phyloP scores from a whole-genome alignment of 345 rosid species.

The Noccaea bulbosa region DNA sequence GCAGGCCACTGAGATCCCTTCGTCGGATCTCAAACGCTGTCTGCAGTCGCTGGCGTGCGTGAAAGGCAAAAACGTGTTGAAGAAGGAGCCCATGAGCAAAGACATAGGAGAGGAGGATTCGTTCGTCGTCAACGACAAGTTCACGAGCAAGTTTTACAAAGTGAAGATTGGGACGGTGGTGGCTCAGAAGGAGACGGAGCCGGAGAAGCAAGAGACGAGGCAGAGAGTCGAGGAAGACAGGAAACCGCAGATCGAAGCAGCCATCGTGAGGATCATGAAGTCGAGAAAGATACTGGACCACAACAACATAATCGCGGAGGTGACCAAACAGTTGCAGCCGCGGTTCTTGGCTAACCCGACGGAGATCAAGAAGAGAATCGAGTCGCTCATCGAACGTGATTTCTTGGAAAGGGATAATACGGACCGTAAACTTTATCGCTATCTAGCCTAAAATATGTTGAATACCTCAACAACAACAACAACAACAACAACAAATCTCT shows the following conservation, averaged over 20 bases:
- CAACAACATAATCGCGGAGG: constrained; percentile 90
- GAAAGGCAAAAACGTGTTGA: constrained; percentile 88
- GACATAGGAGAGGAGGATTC: constrained; percentile 89
- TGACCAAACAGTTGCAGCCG: constrained; percentile 92
- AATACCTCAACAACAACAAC: constrained; percentile 4
- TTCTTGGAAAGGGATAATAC: constrained; percentile 92
- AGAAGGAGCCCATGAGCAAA: constrained; percentile 98
- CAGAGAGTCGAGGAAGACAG: constrained; percentile 99
- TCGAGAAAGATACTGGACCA: constrained; percentile 95
- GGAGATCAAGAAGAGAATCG: constrained; percentile 95
- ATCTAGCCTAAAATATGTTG: constrained; percentile 67
- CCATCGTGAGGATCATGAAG: constrained; percentile 97
- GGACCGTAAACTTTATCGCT: constrained; percentile 90
- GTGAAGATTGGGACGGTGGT: constrained; percentile 99
- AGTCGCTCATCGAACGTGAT: constrained; percentile 94
- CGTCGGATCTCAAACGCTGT: constrained; percentile 88
- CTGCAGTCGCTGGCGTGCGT: constrained; percentile 94
- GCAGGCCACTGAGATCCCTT: constrained; percentile 87
- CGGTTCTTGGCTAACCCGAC: constrained; percentile 95
- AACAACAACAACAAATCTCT: not conserved
- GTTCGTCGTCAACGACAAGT: constrained; percentile 87
- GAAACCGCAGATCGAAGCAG: constrained; percentile 98
- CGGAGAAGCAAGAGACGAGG: constrained; percentile 96
- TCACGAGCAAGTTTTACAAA: constrained; percentile 89
- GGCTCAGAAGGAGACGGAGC: constrained; percentile 97